Conservation (phyloP, 129 eudicot genomes). For the Chrysanthemum lavandulifolium region DNA sequence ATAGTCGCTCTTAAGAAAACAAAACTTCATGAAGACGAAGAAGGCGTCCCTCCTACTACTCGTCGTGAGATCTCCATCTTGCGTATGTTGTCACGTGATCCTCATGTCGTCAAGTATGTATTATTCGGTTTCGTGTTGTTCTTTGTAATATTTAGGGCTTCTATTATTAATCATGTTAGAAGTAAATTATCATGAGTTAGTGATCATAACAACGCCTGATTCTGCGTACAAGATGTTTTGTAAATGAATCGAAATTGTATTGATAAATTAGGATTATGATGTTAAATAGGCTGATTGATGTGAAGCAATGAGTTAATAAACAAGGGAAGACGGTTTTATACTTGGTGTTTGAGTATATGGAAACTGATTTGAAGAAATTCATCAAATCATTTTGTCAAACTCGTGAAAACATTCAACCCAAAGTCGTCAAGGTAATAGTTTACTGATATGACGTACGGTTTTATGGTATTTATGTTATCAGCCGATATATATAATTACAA, state of each 20-base stretch:
- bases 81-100: constrained; percentile 85
- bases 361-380: constrained; percentile 68
- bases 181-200: too few relatives aligned
- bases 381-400: constrained; percentile 52
- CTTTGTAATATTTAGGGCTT: too few relatives aligned
- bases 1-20: constrained; percentile 89
- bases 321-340: constrained; percentile 76
- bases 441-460: too few relatives aligned
- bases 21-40: constrained; percentile 82
- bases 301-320: constrained; percentile 78
- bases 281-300: constrained; percentile 69
- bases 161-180: neutral
- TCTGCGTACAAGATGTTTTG: too few relatives aligned
- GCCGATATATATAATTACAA: too few relatives aligned
- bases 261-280: neutral
- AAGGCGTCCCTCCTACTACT: constrained; percentile 92
- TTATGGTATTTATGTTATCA: too few relatives aligned
- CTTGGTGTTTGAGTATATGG: constrained; percentile 61
- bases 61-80: constrained; percentile 81
- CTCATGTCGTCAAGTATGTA: constrained; percentile 68
- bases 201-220: too few relatives aligned
- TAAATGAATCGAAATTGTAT: neutral
- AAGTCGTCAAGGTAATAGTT: constrained; percentile 49
- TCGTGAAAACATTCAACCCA: constrained; percentile 49
- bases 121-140: neutral